Percentiles rank a stretch among this genome's conserved stretches.
Conservation (phyloP, 805 yeast genomes). For the Zygosaccharomyces bisporus region DNA sequence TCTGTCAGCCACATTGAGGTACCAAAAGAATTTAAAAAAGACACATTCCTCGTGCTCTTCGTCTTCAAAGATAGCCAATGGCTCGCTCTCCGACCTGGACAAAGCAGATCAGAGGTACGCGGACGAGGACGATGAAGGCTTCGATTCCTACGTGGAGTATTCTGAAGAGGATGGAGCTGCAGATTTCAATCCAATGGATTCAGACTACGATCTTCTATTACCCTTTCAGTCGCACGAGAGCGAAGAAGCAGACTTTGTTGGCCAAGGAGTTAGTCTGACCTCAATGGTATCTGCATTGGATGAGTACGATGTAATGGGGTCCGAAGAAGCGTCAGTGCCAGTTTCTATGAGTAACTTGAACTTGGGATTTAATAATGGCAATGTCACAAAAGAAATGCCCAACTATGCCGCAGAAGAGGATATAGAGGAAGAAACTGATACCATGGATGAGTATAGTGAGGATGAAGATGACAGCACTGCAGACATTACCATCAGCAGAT, state of each 20-base stretch:
- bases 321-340: conserved; percentile 10
- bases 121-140: conserved; percentile 13
- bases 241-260: conserved; percentile 8
- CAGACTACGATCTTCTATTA: conserved; percentile 14
- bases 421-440: conserved; percentile 13
- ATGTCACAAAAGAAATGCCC: conserved; percentile 6
- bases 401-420: conserved; percentile 10
- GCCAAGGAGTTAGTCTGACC: conserved; percentile 13
- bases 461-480: conserved; percentile 14
- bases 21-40: conserved; percentile 8
- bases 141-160: conserved; percentile 13
- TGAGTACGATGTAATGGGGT: conserved; percentile 29
- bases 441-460: conserved; percentile 11
- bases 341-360: neutral
- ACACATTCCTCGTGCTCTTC: neutral
- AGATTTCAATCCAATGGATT: conserved; percentile 7
- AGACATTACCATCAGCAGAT: conserved; percentile 8
- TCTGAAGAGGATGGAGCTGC: conserved; percentile 13
- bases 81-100: conserved; percentile 4
- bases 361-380: conserved; percentile 7
- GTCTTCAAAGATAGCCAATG: neutral
- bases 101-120: conserved; percentile 2
- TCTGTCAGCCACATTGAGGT: conserved; percentile 10
- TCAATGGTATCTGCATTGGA: conserved; percentile 30
- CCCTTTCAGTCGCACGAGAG: conserved; percentile 15